phyloP scores from a whole-genome alignment of 2,329 filamentous ascomycete species.

The Didymella glomerata region DNA sequence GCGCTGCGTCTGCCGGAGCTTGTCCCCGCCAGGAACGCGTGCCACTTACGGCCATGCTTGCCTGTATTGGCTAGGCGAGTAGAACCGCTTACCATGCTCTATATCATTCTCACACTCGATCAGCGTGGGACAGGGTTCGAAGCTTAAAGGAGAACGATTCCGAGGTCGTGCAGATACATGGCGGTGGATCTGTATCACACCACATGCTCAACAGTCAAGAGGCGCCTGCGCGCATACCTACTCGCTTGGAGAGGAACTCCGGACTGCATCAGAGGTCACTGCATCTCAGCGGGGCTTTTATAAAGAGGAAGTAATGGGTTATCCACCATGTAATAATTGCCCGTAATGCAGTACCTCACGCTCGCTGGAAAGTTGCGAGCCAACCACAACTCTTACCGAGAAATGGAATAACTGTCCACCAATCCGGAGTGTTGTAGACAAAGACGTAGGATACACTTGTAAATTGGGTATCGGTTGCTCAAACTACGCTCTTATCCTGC shows the following conservation, averaged over 20 bases:
- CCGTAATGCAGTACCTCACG: background rate
- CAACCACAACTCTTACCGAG: background rate
- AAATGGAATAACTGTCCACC: background rate
- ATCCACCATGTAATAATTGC: background rate
- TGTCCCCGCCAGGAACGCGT: constrained; percentile 2
- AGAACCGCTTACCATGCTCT: background rate
- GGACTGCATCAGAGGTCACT: background rate
- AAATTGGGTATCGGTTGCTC: background rate
- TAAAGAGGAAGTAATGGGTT: background rate
- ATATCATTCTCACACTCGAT: background rate
- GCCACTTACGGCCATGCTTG: background rate
- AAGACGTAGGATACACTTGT: background rate
- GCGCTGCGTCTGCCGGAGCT: background rate
- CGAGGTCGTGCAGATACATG: background rate
- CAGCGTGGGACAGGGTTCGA: background rate
- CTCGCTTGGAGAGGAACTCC: background rate
- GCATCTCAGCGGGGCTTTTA: background rate
- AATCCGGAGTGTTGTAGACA: background rate
- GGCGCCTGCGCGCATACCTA: background rate
- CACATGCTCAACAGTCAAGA: background rate
- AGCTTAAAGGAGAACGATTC: background rate
- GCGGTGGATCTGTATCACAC: background rate
- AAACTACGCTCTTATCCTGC: background rate
- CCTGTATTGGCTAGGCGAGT: background rate
- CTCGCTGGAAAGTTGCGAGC: constrained; percentile 1